These are phyloP conservation scores for Raphanus raphanistrum DNA, from an alignment of 345 rosid genomes.

Conservation along the genomic window DNA sequence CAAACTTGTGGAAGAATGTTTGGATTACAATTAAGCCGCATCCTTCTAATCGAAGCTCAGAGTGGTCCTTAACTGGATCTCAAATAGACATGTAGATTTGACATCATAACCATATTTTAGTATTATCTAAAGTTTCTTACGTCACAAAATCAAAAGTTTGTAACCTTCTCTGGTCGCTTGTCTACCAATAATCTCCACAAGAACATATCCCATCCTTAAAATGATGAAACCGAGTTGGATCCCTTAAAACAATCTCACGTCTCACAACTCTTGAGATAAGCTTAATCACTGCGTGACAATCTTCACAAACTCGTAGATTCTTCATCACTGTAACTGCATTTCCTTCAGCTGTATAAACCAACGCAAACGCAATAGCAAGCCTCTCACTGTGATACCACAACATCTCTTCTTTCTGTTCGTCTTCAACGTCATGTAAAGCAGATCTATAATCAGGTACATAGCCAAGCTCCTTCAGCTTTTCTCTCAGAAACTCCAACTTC, in stretches of 20 bases:
- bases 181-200: slow-evolving; percentile 63
- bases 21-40: background rate
- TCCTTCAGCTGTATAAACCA: slow-evolving; percentile 51
- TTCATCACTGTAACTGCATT: slow-evolving; percentile 64
- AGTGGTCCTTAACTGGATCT: background rate
- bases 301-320: slow-evolving; percentile 72
- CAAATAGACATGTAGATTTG: background rate
- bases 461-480: slow-evolving; percentile 58
- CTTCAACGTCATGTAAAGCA: background rate
- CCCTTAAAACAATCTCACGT: slow-evolving; percentile 29
- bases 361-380: slow-evolving; percentile 60
- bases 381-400: slow-evolving; percentile 67
- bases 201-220: slow-evolving; percentile 46
- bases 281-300: slow-evolving; percentile 61
- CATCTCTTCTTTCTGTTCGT: background rate
- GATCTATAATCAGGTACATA: slow-evolving; percentile 55
- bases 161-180: background rate
- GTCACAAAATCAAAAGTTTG: background rate
- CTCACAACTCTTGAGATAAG: slow-evolving; percentile 50
- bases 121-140: background rate
- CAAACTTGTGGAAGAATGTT: background rate
- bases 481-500: slow-evolving; percentile 63
- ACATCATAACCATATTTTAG: background rate
- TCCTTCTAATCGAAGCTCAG: background rate
- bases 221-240: background rate